Conservation (phyloP, 2,329 filamentous ascomycete species). For the Ophiostoma pallidulum region DNA sequence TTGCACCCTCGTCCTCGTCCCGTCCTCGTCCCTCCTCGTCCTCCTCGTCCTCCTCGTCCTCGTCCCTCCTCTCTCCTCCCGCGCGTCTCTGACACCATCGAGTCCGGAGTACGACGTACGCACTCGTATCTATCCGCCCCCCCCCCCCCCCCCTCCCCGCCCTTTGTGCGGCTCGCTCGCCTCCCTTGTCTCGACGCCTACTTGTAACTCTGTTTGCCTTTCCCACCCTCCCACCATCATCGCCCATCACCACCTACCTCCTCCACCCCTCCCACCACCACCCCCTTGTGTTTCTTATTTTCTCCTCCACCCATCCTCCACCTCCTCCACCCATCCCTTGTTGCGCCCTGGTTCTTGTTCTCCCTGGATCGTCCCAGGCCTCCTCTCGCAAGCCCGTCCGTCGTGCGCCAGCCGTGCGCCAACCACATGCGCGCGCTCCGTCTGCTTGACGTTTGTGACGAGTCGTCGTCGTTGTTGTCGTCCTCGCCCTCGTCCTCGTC, state of each 20-base stretch:
- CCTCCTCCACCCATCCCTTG: constrained; percentile 8
- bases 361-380: too few relatives aligned
- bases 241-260: background rate
- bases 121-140: too few relatives aligned
- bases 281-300: constrained; percentile 7
- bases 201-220: background rate
- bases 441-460: too few relatives aligned
- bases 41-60: too few relatives aligned
- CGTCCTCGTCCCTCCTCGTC: too few relatives aligned
- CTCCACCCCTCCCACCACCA: background rate
- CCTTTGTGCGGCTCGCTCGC: constrained; percentile 3
- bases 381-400: too few relatives aligned
- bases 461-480: background rate
- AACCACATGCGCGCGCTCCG: constrained; percentile 40
- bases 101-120: too few relatives aligned
- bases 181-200: background rate
- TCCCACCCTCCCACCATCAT: background rate
- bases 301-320: constrained; percentile 1
- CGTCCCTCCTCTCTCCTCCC: too few relatives aligned
- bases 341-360: constrained; percentile 6
- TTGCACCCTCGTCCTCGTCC: too few relatives aligned
- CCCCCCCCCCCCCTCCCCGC: background rate
- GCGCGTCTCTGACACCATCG: too few relatives aligned
- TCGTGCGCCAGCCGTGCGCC: too few relatives aligned
- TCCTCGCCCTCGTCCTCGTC: too few relatives aligned